These are phyloP conservation scores for Picochlorum sp. DNA, from an alignment of 139 green algal species.

Conservation along the genomic window DNA sequence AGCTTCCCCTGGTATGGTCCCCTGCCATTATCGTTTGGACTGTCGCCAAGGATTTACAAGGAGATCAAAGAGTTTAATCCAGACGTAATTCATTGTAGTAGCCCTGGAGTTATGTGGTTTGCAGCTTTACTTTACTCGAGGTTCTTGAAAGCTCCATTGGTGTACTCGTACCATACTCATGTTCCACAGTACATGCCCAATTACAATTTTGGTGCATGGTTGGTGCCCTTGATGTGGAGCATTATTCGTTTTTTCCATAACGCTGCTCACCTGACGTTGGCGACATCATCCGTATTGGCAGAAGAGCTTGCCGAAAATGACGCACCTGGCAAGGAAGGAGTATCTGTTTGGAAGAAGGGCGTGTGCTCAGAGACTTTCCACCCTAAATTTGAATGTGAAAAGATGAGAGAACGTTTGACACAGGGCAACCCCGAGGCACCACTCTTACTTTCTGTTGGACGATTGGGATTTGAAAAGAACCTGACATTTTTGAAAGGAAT, in stretches of 20 bases:
- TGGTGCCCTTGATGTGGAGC: slow-evolving; percentile 83
- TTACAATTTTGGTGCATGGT: slow-evolving; percentile 59
- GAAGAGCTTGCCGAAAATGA: slow-evolving; percentile 11
- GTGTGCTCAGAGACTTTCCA: slow-evolving; percentile 71
- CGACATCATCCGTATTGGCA: slow-evolving; percentile 36
- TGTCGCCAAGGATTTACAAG: slow-evolving; percentile 44
- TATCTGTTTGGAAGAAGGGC: slow-evolving; percentile 70
- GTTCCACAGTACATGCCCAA: slow-evolving; percentile 88
- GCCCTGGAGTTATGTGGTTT: slow-evolving; percentile 33
- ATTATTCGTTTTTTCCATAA: slow-evolving; percentile 79
- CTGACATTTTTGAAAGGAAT: slow-evolving; percentile 62
- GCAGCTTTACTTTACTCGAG: slow-evolving; percentile 84
- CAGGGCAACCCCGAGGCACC: slow-evolving; percentile 55
- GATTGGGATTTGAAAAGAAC: slow-evolving; percentile 86
- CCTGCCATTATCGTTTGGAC: slow-evolving; percentile 35
- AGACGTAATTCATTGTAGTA: slow-evolving; percentile 33
- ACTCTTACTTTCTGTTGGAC: slow-evolving; percentile 89
- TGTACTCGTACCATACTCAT: slow-evolving; percentile 97
- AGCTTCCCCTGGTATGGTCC: slow-evolving; percentile 35
- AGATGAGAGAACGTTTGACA: slow-evolving; percentile 64
- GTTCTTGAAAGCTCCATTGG: slow-evolving; percentile 76
- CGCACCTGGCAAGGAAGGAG: background rate
- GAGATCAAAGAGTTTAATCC: slow-evolving; percentile 34
- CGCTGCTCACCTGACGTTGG: slow-evolving; percentile 62
- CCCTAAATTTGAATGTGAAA: slow-evolving; percentile 54